These are phyloP conservation scores for Cicer chorassanicum DNA, from an alignment of 306 rosid genomes.

Conservation along the genomic window DNA sequence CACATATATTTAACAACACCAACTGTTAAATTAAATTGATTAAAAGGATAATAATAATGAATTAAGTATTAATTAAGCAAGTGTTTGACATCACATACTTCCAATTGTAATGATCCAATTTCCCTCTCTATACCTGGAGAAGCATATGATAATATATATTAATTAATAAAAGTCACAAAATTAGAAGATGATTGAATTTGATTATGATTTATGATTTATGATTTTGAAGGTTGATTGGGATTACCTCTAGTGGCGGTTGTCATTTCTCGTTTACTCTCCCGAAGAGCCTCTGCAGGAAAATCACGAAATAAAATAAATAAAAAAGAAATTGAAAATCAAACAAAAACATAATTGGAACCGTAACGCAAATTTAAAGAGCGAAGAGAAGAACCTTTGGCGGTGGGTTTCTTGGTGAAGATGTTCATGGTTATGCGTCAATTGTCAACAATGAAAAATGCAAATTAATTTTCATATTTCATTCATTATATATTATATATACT, in stretches of 20 bases:
- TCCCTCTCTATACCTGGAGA: constrained; percentile 87
- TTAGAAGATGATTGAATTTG: constrained; percentile 22
- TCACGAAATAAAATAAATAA: background rate
- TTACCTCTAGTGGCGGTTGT: constrained; percentile 82
- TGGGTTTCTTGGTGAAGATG: constrained; percentile 90
- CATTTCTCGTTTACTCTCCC: constrained; percentile 97
- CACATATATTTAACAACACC: background rate
- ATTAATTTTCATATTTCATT: background rate
- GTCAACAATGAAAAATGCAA: background rate
- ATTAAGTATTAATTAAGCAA: constrained; percentile 22
- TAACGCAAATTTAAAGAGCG: background rate
- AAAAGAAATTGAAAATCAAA: constrained; percentile 13
- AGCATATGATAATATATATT: constrained; percentile 6
- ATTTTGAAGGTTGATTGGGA: background rate
- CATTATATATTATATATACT: too few relatives aligned
- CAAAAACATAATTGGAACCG: background rate
- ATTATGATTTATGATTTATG: background rate
- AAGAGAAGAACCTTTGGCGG: constrained; percentile 75
- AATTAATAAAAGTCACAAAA: background rate
- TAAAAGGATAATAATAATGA: background rate
- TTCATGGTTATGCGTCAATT: constrained; percentile 54
- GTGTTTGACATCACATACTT: constrained; percentile 66
- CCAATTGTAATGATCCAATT: constrained; percentile 87
- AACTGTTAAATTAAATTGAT: background rate
- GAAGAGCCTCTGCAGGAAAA: constrained; percentile 81